These are phyloP conservation scores for Tulasnella sp. DNA, from an alignment of 768 basidiomycete genomes.

Conservation along the genomic window DNA sequence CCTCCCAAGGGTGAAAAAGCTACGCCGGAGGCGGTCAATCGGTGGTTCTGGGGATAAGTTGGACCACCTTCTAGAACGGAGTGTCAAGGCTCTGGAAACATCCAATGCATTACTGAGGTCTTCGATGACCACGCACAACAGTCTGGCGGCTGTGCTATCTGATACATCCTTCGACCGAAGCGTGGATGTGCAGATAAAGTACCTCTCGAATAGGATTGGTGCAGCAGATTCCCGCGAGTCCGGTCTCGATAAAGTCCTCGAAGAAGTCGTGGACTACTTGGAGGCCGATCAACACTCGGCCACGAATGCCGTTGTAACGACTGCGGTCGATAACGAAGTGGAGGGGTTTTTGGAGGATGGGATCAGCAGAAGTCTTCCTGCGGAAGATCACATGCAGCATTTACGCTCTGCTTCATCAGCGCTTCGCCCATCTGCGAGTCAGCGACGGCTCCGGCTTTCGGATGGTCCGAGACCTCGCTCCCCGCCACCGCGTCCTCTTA, in stretches of 20 bases:
- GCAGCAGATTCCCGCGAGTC: slow-evolving; percentile 1
- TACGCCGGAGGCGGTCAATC: not conserved
- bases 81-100: slow-evolving; percentile 75
- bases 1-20: not conserved
- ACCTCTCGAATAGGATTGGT: slow-evolving; percentile 5
- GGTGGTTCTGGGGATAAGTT: not conserved
- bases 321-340: too few species aligned
- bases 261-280: not conserved
- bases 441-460: slow-evolving; percentile 12
- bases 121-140: slow-evolving; percentile 59
- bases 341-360: too few species aligned
- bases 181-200: slow-evolving; percentile 14
- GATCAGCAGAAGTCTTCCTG: slow-evolving; percentile 10
- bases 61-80: slow-evolving; percentile 67
- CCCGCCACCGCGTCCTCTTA: slow-evolving; percentile 11
- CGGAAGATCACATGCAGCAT: slow-evolving; percentile 13
- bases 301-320: not conserved
- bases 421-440: not conserved
- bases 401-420: not conserved
- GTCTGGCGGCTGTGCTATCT: slow-evolving; percentile 36
- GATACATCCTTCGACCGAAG: slow-evolving; percentile 22
- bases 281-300: not conserved
- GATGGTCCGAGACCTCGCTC: slow-evolving; percentile 11
- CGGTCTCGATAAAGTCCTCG: slow-evolving; percentile 9
- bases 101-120: slow-evolving; percentile 68